A percentile compares a stretch with the other conserved stretches of the same genome.
Conservation (phyloP, 305 asterid species). For the Petunia hybrid region DNA sequence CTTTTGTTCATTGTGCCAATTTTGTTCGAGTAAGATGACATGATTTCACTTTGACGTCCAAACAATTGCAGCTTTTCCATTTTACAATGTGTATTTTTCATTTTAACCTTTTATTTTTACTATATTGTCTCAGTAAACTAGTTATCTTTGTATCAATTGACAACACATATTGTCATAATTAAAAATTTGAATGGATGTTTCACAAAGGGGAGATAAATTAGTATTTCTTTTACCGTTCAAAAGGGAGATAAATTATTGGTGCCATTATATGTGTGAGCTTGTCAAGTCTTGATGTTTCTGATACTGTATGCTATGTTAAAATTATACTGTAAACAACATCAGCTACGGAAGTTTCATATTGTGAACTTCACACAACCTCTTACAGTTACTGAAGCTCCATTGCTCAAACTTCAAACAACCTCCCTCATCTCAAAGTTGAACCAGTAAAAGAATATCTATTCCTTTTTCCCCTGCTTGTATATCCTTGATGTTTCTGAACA, state of each 20-base stretch:
- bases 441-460: not conserved
- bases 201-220: not conserved
- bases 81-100: not conserved
- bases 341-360: not conserved
- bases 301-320: not conserved
- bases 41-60: not conserved
- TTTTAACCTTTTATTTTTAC: not conserved
- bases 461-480: not conserved
- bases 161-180: not conserved
- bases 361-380: not conserved
- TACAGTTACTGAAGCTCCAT: not conserved
- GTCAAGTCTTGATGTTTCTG: not conserved
- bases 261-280: not conserved
- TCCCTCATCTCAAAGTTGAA: not conserved
- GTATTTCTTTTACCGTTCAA: not conserved
- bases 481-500: slow-evolving; percentile 15
- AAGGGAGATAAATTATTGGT: slow-evolving; percentile 1
- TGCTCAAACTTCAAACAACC: not conserved
- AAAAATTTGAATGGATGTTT: not conserved
- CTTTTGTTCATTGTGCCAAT: not conserved
- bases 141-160: slow-evolving; percentile 7
- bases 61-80: slow-evolving; percentile 1
- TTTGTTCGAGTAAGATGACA: not conserved
- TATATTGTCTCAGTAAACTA: not conserved
- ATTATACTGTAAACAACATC: slow-evolving; percentile 13